Evolutionary conservation across 78 protist species (phyloP), one percentile per base, ranked within the genome.

Genomic region (Diacronema lutheri): DNA sequence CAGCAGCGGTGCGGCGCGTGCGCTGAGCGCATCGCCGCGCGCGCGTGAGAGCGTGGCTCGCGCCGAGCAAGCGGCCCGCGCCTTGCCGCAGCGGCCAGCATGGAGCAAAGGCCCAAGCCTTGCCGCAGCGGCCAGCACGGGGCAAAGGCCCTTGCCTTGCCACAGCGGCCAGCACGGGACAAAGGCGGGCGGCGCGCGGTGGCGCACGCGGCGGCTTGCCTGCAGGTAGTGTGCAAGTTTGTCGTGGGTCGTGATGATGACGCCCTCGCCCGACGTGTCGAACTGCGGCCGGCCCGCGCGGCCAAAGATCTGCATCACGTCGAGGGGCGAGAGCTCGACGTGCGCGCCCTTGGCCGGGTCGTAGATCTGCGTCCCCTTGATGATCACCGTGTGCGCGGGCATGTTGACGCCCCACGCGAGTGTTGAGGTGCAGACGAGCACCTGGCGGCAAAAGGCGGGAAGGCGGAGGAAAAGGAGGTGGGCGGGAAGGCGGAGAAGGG

Each of bases 271-370:
- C 25, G 19, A 1, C 9, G 92, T 90, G 84, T 98, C 99, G 73
- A 89, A 98, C 90, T 98, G 99, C 38, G 99, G 99, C 35, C 99
- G 94, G 23, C 99, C 99, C 0, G 99, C 99, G 19, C 99, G 95
- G 26, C 99, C 99, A 66, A 95, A 96, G 62, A 94, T 93, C 85
- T 98, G 99, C 97, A 86, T 89, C 64, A 98, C 98, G 74, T 98
- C 99, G 25, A 97, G 92, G 20, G 95, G 88, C 21, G 93, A 89
- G n/a, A 98, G 40, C 50, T 96, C 98, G 41, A 73, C 90, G 71
- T 93, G 92, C 25, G 93, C 90, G 58, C 98, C 97, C 50, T 79
- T 65, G 74, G 83, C 83, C 23, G 94, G 46, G 71, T 33, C 25
- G 80, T 71, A 71, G 35, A 89, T 21, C 86, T 97, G 90, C 21